Base-by-base conservation (phyloP, 257 asterid species). In the Gardenia jasminoides region DNA sequence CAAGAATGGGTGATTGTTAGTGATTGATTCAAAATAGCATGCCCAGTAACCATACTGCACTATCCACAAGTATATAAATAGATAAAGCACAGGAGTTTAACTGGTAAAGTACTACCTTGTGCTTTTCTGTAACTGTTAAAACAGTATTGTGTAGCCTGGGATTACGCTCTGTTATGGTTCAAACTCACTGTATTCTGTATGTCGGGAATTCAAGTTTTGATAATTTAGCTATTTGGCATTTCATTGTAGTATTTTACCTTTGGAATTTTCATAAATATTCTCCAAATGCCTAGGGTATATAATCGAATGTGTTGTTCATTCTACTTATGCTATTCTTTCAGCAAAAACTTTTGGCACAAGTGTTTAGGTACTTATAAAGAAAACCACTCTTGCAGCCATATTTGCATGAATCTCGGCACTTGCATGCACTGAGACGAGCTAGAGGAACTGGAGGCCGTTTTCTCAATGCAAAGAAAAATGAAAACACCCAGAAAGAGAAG, bases 361-460 rank as follows among this genome's bases (percentile, higher is more conserved):
- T 41, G 44, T 44, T 82, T 46, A 19, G 47, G 46, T 26, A 12
- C 76, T 82, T 52, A 69, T 41, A 50, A 54, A 61, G 69, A 30
- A 61, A 78, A 65, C 70, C 48, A 72, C 65, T 82, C 70, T 81
- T 79, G 92, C 97, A 92, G 98, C 97, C 97, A 36, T 94, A 94
- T 86, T 86, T 94, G 92, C 97, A 94, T 72, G 98, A 94, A 85
- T 94, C 98, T 82, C 93, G 97, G 59, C 97, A 94, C 84, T 80
- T 85, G 84, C 98, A 94, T 87, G 99, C 99, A 41, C 81, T 94
- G 74, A 90, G 88, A 88, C 89, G 99, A 83, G 92, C 93, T 67
- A 87, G 97, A 74, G 96, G 99, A 74, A 85, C 79, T 19, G 99
- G 99, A 30, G 98, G 99, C 17, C 97, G 98, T 74, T 94, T 94